Base-by-base conservation (phyloP, 106 monocot genomes). In the Dactylorhiza incarnata region DNA sequence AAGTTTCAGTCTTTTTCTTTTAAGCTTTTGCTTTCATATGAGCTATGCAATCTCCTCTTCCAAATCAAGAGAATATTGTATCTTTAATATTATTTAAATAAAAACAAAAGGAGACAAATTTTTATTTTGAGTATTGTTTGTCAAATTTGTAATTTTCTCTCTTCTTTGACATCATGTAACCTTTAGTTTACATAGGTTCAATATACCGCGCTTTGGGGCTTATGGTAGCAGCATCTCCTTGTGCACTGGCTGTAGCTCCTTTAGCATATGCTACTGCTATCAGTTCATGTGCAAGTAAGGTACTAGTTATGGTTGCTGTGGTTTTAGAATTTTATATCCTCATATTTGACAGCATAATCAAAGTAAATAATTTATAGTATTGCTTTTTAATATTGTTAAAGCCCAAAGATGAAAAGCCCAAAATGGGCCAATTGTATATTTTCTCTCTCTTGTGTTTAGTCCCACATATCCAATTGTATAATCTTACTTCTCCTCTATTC, bases 161-260 rank as follows among this genome's bases (percentile, higher is more conserved):
- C 17, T 49, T 72, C 22, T 3, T 49, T 72, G 72, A 72, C 22
- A n/a, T 12, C 17, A n/a, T 72, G 72, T 48, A 20, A 48, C 44
- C 3, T 48, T 71, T 82, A 95, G 89, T 78, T 68, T 85, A 74
- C 62, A 90, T 87, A 84, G 97, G 97, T 24, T 97, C 97, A 58
- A 78, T 97, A 79, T 97, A 97, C 78, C 93, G 97, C 62, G 97
- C 91, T 14, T 87, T 97, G 91, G 97, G 97, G 19, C 86, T 97
- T 75, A 97, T 97, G 97, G 97, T 97, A 51, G 97, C 97, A 80
- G 97, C 97, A 71, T 97, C 97, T 72, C 97, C 97, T 2, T 97
- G 97, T 82, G 97, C 97, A 50, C 84, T 97, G 81, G 97, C 97
- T 76, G 97, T 94, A 23, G 91, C 97, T 49, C 97, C 97, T 82